Evolutionary conservation across 1,139 yeast species (phyloP), one percentile per base, ranked within the genome.

Genomic region (Yamadazyma blattariae): DNA sequence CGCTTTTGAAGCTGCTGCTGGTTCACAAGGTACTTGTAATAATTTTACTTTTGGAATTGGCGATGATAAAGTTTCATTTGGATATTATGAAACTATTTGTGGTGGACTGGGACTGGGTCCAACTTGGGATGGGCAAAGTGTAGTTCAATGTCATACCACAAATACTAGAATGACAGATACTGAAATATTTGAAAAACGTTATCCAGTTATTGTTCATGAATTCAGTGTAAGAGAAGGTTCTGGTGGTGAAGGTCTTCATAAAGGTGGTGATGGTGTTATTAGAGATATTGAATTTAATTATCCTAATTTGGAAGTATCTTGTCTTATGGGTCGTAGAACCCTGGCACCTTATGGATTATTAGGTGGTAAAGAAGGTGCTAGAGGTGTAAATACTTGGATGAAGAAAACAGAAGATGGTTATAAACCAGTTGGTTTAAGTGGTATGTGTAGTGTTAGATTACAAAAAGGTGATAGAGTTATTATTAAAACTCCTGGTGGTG

Each of bases 1-100:
- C 47, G 88, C 95, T 0, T 85, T 86, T 52, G 71, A 74, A 42
- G 85, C 86, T 5, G 83, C 85, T 52, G 95, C 76, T 11, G 74
- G 71, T 7, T 68, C 75, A 4, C 76, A 70, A 45, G 74, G 74
- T 7, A 69, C 76, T 27, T 69, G 75, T 44, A 72, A 72, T 47
- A 71, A 71, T 48, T 66, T 70, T 35, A 70, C 76, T 0, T 71
- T 72, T 51, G 77, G 77, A 27, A 60, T 61, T 21, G 67, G 55
- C 35, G 72, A 68, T 40, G 50, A 57, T 27, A 56, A 57, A 6
- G 47, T 69, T 27, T 59, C 68, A 2, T 69, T 67, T 52, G 74
- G 80, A 4, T 67, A 69, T 48, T 69, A 70, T 42, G 76, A 70
- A 41, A 70, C 76, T 5, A 69, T 70, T 8, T 68, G 74, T 47